Evolutionary conservation across 148 eudicot genomes (phyloP), one percentile per base, ranked within the genome.

Genomic region (Amaranthus cruentus): DNA sequence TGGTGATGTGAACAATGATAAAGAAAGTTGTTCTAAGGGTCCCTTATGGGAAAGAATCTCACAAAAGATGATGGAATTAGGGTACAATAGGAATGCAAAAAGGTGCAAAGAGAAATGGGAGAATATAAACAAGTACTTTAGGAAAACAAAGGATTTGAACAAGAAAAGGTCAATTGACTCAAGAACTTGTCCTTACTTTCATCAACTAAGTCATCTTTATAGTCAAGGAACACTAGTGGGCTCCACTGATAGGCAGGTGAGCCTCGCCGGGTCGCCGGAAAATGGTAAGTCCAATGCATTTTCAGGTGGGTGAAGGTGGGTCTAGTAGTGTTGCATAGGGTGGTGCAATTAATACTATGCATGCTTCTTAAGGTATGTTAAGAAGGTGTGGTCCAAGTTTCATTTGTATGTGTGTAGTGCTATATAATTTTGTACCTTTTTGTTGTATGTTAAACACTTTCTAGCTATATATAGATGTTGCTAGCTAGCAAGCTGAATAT

Each of bases 71-170:
- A 15, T 78, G 62, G 90, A 85, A 66, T 46, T 88, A 80, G 98
- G 98, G 21, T 89, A 88, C 77, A 82, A 82, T 56, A 88, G 98
- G 67, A 94, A 87, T 76, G 89, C 98, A 18, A 94, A 89, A 78
- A 85, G 98, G 71, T 94, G 98, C 78, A 94, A 94, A 57, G 98
- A 94, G 84, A 94, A 91, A 74, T 94, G 98, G 98, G 98, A 94
- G 81, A 94, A 94, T 77, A 94, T 94, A 64, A 94, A 94, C 82
- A 94, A 94, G 88, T 94, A 94, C 77, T 91, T 88, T 43, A 88
- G 97, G 68, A 94, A 88, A 81, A 89, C 92, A 0, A 94, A 91
- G 82, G 98, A 91, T 75, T 82, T 69, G 57, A 91, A 88, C 84
- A 94, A 87, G 95, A 94, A 88, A 77, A 88, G 98, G 80, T 85